Percentiles rank a stretch among this genome's conserved stretches.
Evolutionary conservation across 352 stramenopile genomes (phyloP).

Genomic region (Phytophthora cactorum): DNA sequence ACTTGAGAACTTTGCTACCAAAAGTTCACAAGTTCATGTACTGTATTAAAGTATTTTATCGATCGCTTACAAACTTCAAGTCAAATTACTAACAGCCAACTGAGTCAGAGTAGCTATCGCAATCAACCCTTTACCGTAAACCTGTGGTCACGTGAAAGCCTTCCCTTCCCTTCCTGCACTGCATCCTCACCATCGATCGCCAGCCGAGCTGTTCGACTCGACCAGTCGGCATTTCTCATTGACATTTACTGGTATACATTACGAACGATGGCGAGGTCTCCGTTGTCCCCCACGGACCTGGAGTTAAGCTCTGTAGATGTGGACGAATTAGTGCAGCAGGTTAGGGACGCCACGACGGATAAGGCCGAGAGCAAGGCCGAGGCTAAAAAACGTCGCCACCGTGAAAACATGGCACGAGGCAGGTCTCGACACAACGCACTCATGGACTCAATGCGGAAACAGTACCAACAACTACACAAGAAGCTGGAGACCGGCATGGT

Average conservation of each 20-base stretch:
- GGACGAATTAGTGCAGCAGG: slow-evolving; percentile 16
- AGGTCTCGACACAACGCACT: slow-evolving; percentile 35
- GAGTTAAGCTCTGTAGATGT: slow-evolving; percentile 9
- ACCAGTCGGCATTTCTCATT: neutral
- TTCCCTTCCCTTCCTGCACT: slow-evolving; percentile 9
- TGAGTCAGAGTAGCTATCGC: slow-evolving; percentile 21
- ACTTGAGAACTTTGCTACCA: no score
- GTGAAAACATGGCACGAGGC: slow-evolving; percentile 38
- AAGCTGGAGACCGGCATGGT: slow-evolving; percentile 31
- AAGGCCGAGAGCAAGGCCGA: slow-evolving; percentile 28
- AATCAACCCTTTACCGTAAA: slow-evolving; percentile 21
- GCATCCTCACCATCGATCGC: slow-evolving; percentile 25
- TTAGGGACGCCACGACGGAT: neutral
- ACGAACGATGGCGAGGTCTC: slow-evolving; percentile 1
- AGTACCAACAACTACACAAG: slow-evolving; percentile 30
- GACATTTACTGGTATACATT: neutral
- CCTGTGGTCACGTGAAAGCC: slow-evolving; percentile 6
- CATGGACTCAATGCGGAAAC: slow-evolving; percentile 34
- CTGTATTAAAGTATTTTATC: neutral
- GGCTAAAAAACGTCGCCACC: slow-evolving; percentile 30
- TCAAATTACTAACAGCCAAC: slow-evolving; percentile 1
- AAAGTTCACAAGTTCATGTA: no score
- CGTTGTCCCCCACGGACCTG: slow-evolving; percentile 22
- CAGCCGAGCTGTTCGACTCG: slow-evolving; percentile 1
- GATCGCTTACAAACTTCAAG: slow-evolving; percentile 15